Base-by-base conservation (phyloP, 306 rosid species). In the Gastrolobium bilobum region DNA sequence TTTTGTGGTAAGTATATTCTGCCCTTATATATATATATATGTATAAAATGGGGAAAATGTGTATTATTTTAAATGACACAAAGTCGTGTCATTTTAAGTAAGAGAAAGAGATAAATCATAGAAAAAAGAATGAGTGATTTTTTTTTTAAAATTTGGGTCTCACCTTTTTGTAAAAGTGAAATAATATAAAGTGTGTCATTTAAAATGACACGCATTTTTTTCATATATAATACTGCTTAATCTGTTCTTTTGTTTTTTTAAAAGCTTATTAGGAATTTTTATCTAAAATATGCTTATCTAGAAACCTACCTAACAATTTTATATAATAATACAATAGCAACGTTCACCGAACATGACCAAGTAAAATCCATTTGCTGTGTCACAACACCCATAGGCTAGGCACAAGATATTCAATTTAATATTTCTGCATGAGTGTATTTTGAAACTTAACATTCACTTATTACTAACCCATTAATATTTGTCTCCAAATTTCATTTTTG, bases 281-380 rank as follows among this genome's bases (percentile, higher is more conserved):
- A 8, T 7, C 2, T 3, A 40, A 59, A 34, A 20, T 44, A 53
- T 3, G 10, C 15, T 56, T 35, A 71, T 60, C 71, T 31, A 14
- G 29, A 60, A 71, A 50, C 20, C 54, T 31, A 13, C 65, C 6
- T 2, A 57, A n/a, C 14, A 38, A 9, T 69, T 69, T 7, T 53
- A 33, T 69, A 34, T 48, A 5, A 15, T 50, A 69, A 34, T 29
- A 26, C 60, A 53, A 71, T 71, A 71, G 1, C 35, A 68, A 26
- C 42, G 50, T 9, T 69, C 76, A 68, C 69, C 61, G 1, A 78
- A 57, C 61, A 3, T 51, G 61, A 15, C 38, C 5, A 44, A 15
- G 52, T 20, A 68, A 67, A 78, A 56, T 33, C 52, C 2, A 51
- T 38, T 53, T 20, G 65, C 76, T 14, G 4, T 7, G 4, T 7